These are phyloP conservation scores for Aegilops tauschii DNA, from an alignment of 176 grass and related monocot genomes.

Conservation along the genomic window DNA sequence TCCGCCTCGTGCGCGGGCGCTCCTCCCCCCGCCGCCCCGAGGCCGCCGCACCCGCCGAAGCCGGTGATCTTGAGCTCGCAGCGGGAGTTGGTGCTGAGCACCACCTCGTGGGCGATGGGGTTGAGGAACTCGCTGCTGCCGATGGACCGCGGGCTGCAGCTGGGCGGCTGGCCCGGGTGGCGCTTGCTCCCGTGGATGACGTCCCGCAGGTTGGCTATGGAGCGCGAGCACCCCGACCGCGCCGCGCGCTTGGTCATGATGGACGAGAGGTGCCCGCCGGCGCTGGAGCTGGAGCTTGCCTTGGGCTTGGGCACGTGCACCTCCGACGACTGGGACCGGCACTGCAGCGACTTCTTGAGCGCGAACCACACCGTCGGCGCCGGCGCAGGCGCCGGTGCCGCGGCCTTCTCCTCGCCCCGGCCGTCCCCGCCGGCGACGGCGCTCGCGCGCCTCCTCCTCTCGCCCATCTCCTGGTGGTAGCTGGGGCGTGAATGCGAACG, in stretches of 20 bases:
- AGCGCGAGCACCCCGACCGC: constrained; percentile 84
- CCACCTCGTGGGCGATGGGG: constrained; percentile 96
- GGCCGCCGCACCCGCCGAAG: constrained; percentile 55
- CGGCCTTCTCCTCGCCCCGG: constrained; percentile 24
- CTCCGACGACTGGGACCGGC: constrained; percentile 80
- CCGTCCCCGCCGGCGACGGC: background rate
- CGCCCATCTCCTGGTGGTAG: constrained; percentile 30
- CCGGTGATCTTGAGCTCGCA: constrained; percentile 95
- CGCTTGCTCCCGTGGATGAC: constrained; percentile 99
- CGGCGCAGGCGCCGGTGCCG: background rate
- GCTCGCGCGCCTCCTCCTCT: constrained; percentile 34
- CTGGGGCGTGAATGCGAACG: background rate
- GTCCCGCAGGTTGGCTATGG: constrained; percentile 89
- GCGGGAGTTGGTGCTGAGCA: constrained; percentile 86
- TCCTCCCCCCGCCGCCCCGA: background rate
- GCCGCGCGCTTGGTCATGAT: constrained; percentile 60
- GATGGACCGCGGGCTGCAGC: constrained; percentile 92
- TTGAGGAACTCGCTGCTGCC: constrained; percentile 98
- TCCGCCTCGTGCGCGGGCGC: background rate
- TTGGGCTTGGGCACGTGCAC: constrained; percentile 78
- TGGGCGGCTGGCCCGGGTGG: constrained; percentile 67
- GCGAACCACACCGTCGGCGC: constrained; percentile 86
- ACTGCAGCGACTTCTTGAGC: constrained; percentile 90
- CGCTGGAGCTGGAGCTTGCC: background rate
- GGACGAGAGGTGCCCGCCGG: background rate